Evolutionary conservation across 306 rosid genomes (phyloP).

Genomic region (Cicer bijugum): DNA sequence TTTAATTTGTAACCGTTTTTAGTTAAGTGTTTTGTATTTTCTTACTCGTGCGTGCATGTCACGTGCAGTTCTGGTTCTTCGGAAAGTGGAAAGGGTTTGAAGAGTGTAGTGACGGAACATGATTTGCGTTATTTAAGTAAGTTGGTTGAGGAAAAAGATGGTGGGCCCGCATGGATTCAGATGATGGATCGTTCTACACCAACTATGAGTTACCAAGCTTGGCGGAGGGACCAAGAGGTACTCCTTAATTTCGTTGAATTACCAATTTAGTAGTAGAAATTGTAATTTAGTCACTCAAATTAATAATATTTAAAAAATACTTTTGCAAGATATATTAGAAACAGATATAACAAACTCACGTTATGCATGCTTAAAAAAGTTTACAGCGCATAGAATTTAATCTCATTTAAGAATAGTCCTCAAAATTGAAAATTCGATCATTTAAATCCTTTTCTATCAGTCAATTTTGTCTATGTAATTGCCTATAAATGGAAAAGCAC

Average conservation of each 20-base stretch:
- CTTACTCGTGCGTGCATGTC: neutral
- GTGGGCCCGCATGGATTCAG: conserved; percentile 87
- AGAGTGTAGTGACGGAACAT: conserved; percentile 49
- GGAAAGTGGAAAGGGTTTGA: conserved; percentile 45
- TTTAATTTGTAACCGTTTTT: neutral
- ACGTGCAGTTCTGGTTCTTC: conserved; percentile 37
- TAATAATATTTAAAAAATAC: neutral
- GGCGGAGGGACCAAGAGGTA: conserved; percentile 60
- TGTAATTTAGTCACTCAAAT: neutral
- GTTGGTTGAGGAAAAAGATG: conserved; percentile 67
- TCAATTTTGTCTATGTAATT: neutral
- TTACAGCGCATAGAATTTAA: too few relatives aligned
- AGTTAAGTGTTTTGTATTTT: neutral
- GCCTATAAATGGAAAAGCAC: too few relatives aligned
- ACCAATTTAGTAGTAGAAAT: too few relatives aligned
- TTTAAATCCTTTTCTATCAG: neutral
- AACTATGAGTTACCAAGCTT: conserved; percentile 76
- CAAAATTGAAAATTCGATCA: neutral
- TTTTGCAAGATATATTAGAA: too few relatives aligned
- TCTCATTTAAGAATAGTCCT: neutral
- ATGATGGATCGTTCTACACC: conserved; percentile 93
- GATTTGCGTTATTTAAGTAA: conserved; percentile 52
- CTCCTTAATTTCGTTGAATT: neutral
- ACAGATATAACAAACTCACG: too few relatives aligned
- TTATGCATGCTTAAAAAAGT: too few relatives aligned